Conservation (phyloP, 495 filamentous ascomycete genomes). For the Penicillium cosmopolitanum region DNA sequence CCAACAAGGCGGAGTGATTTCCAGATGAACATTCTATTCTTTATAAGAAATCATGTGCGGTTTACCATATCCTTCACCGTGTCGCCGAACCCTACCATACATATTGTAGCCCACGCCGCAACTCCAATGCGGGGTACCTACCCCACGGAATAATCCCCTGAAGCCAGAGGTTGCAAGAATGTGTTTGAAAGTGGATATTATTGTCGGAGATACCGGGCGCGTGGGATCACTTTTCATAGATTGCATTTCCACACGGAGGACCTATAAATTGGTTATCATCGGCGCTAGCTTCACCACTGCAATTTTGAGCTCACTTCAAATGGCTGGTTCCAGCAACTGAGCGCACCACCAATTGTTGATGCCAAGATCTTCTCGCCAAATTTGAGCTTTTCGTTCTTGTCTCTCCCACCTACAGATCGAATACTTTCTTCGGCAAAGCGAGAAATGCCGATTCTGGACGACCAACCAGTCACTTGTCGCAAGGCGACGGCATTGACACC, state of each 20-base stretch:
- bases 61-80: no score
- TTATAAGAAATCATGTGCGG: no score
- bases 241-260: constrained; percentile 25
- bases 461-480: constrained; percentile 20
- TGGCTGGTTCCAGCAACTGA: constrained; percentile 26
- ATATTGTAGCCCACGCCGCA: constrained; percentile 21
- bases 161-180: constrained; percentile 13
- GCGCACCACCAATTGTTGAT: constrained; percentile 18
- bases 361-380: constrained; percentile 23
- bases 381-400: constrained; percentile 10
- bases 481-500: constrained; percentile 21
- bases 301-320: constrained; percentile 13
- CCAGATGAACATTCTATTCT: no score
- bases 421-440: constrained; percentile 23
- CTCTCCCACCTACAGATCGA: constrained; percentile 9
- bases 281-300: not conserved
- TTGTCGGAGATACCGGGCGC: constrained; percentile 15
- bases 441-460: constrained; percentile 20
- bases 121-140: constrained; percentile 23
- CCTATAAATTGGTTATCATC: constrained; percentile 1
- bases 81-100: constrained; percentile 28
- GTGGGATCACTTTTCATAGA: constrained; percentile 22
- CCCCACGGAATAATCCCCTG: constrained; percentile 18
- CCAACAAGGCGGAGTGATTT: no score
- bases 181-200: constrained; percentile 15